A percentile compares a stretch with the other conserved stretches of the same genome.
Conservation (phyloP, 495 filamentous ascomycete genomes). For the Hypomontagnella monticulosa region DNA sequence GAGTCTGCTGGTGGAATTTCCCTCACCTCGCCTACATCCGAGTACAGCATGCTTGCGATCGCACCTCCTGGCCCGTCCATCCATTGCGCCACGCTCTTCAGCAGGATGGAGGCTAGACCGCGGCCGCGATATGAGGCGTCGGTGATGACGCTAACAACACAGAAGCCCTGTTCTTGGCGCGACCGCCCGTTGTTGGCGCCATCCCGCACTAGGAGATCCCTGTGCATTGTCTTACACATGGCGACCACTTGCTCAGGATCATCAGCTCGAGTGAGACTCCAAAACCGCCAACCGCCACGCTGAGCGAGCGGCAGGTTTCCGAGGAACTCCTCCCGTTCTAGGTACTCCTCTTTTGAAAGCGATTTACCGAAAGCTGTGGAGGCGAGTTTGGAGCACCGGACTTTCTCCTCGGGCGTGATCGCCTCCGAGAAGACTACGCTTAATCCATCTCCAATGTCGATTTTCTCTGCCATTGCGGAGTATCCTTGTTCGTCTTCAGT, state of each 20-base stretch:
- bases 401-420: conserved; percentile 2
- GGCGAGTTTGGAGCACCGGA: conserved; percentile 25
- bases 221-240: conserved; percentile 36
- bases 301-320: conserved; percentile 5
- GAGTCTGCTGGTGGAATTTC: no score
- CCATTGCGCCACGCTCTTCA: conserved; percentile 39
- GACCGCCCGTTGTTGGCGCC: neutral
- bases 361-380: conserved; percentile 29
- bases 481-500: neutral
- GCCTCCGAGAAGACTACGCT: conserved; percentile 31
- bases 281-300: conserved; percentile 26
- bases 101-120: conserved; percentile 34
- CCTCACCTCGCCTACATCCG: conserved; percentile 39
- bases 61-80: conserved; percentile 34
- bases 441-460: conserved; percentile 16
- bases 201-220: conserved; percentile 30
- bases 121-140: conserved; percentile 28
- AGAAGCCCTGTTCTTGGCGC: conserved; percentile 35
- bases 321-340: conserved; percentile 24
- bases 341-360: conserved; percentile 7
- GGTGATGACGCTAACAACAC: conserved; percentile 37
- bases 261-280: conserved; percentile 26
- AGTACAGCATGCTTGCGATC: conserved; percentile 40
- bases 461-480: conserved; percentile 6
- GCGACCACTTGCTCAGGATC: conserved; percentile 21